Evolutionary conservation across 805 yeast species (phyloP).

Genomic region (Sugiyamaella qingdaonensis): DNA sequence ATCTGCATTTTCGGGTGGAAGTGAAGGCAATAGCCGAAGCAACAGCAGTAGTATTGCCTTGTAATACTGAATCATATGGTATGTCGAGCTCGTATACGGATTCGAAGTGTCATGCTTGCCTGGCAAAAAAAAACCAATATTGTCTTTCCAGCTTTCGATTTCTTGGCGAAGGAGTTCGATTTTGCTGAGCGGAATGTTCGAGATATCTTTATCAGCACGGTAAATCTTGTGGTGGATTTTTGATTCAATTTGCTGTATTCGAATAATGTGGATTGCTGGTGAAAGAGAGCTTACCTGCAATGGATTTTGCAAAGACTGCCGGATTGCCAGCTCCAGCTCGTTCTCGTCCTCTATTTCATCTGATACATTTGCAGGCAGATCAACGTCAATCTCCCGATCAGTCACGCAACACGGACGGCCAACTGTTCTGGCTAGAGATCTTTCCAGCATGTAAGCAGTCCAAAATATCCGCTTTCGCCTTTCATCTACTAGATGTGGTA

Average conservation of each 20-base stretch:
- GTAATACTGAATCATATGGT: slow-evolving; percentile 10
- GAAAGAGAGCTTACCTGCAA: slow-evolving; percentile 32
- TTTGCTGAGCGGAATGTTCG: neutral
- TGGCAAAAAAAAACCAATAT: neutral
- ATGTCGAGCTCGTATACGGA: slow-evolving; percentile 1
- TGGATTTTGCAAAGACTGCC: neutral
- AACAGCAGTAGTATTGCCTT: slow-evolving; percentile 5
- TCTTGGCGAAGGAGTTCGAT: neutral
- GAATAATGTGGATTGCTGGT: slow-evolving; percentile 50
- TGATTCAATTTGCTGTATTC: slow-evolving; percentile 34
- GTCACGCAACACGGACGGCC: slow-evolving; percentile 10
- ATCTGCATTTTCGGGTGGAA: neutral
- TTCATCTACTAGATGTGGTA: neutral
- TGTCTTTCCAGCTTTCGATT: slow-evolving; percentile 4
- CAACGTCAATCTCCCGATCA: slow-evolving; percentile 14
- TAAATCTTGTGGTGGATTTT: slow-evolving; percentile 4
- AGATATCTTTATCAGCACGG: slow-evolving; percentile 7
- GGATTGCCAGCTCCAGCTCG: neutral
- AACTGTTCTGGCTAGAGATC: slow-evolving; percentile 2
- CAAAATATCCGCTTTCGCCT: slow-evolving; percentile 2
- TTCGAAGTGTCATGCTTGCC: neutral
- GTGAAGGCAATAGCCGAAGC: slow-evolving; percentile 2
- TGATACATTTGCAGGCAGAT: slow-evolving; percentile 5
- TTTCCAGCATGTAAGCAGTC: slow-evolving; percentile 3
- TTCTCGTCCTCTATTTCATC: slow-evolving; percentile 7